Percentiles rank a stretch among this genome's conserved stretches.
Evolutionary conservation across 2,329 filamentous ascomycete species (phyloP).

Genomic region (Pseudogymnoascus sp.): DNA sequence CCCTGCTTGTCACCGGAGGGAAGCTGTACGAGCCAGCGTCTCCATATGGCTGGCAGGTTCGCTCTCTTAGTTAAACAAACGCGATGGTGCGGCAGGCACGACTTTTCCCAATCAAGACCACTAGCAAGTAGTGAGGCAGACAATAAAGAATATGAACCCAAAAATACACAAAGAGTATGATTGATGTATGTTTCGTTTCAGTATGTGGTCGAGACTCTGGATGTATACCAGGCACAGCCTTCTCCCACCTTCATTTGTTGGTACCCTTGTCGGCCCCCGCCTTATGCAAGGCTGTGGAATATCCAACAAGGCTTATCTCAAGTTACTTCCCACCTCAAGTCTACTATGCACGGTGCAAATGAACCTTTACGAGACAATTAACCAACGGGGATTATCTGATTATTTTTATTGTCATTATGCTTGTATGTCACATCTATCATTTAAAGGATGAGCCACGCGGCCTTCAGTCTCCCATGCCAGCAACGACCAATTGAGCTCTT

Average conservation of each 20-base stretch:
- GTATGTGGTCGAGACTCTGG: neutral
- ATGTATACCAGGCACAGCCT: neutral
- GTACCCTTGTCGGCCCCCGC: neutral
- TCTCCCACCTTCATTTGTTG: slow-evolving; percentile 6
- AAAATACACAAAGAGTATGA: neutral
- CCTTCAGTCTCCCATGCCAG: slow-evolving; percentile 57
- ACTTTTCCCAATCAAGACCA: slow-evolving; percentile 4
- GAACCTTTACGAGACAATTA: neutral
- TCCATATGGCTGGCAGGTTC: slow-evolving; percentile 2
- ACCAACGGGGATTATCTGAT: neutral
- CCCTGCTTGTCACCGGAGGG: slow-evolving; percentile 7
- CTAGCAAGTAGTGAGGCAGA: neutral
- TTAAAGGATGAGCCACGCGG: neutral
- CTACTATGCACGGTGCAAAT: no score
- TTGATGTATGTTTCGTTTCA: neutral
- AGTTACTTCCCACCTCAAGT: neutral
- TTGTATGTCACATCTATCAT: slow-evolving; percentile 4
- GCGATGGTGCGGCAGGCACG: neutral
- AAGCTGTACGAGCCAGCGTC: neutral
- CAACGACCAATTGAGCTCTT: slow-evolving; percentile 80
- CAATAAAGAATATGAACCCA: neutral
- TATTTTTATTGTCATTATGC: neutral
- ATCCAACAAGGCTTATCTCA: slow-evolving; percentile 1
- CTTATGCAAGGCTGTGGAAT: slow-evolving; percentile 8
- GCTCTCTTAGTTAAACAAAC: neutral